phyloP scores from a whole-genome alignment of 352 stramenopile genomes.

The Globisporangium orthogonon region DNA sequence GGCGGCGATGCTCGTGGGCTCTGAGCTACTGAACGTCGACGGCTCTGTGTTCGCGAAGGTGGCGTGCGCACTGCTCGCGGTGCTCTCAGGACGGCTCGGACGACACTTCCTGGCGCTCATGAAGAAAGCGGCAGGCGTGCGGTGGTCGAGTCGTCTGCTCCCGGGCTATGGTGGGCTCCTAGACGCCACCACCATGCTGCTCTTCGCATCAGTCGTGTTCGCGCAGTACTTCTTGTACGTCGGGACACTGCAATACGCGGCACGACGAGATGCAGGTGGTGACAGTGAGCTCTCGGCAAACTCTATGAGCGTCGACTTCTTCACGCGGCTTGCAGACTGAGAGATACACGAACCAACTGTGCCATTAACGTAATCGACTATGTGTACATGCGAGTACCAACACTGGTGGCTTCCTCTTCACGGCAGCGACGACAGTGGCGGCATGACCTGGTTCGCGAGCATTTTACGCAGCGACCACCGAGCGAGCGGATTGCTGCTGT shows the following conservation, averaged over 20 bases:
- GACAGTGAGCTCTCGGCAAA: background rate
- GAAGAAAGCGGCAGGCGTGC: slow-evolving; percentile 89
- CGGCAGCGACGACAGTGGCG: background rate
- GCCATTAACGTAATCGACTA: slow-evolving; percentile 30
- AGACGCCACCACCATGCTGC: slow-evolving; percentile 87
- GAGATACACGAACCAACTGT: background rate
- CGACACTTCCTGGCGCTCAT: slow-evolving; percentile 90
- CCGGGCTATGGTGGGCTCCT: slow-evolving; percentile 91
- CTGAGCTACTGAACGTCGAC: slow-evolving; percentile 21
- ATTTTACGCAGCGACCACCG: slow-evolving; percentile 25
- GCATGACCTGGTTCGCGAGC: slow-evolving; percentile 8
- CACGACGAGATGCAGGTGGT: background rate
- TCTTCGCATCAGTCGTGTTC: slow-evolving; percentile 73
- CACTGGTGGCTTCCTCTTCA: background rate
- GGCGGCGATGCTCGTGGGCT: slow-evolving; percentile 28
- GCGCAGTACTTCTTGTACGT: slow-evolving; percentile 42
- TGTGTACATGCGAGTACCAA: background rate
- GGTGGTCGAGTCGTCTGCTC: slow-evolving; percentile 90
- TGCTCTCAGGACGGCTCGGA: slow-evolving; percentile 87
- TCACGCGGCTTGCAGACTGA: background rate
- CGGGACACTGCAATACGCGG: slow-evolving; percentile 1
- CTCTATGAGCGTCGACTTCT: background rate
- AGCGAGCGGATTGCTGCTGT: slow-evolving; percentile 5
- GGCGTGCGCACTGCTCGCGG: slow-evolving; percentile 3
- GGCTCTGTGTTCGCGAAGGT: slow-evolving; percentile 6